These are phyloP conservation scores for Talaromyces sp. DNA, from an alignment of 2,329 filamentous ascomycete genomes.

Conservation along the genomic window DNA sequence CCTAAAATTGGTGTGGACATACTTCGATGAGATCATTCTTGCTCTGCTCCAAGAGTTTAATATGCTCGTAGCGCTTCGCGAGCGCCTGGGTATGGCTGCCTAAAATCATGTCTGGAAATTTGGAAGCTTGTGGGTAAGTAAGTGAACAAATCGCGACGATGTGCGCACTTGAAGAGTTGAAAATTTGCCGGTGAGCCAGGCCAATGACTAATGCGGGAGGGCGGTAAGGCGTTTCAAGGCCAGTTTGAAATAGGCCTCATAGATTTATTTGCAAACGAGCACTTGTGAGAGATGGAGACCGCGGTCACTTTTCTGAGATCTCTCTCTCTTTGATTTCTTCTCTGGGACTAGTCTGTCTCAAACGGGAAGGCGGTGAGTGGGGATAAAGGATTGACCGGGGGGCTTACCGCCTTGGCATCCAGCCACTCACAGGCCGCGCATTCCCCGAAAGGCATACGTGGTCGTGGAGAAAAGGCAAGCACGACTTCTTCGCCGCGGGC, in stretches of 20 bases:
- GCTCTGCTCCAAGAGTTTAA: constrained; percentile 40
- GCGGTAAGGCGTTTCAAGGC: not conserved
- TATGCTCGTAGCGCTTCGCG: constrained; percentile 40
- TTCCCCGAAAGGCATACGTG: constrained; percentile 19
- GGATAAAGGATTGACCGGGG: constrained; percentile 2
- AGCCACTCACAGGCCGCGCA: constrained; percentile 2
- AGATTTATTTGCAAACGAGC: not conserved
- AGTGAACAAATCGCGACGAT: not conserved
- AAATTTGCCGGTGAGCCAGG: not conserved
- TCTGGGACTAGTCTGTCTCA: constrained; percentile 8
- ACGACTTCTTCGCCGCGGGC: not conserved
- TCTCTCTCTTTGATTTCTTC: constrained; percentile 9
- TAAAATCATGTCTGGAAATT: constrained; percentile 13
- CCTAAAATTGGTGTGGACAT: constrained; percentile 8
- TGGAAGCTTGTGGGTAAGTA: constrained; percentile 1
- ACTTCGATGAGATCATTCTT: constrained; percentile 48
- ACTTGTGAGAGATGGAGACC: not conserved
- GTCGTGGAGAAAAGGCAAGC: constrained; percentile 23
- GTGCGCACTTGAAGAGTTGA: not conserved
- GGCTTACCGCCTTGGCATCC: not conserved
- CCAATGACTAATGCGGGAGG: not conserved
- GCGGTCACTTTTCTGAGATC: constrained; percentile 1
- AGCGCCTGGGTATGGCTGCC: constrained; percentile 30
- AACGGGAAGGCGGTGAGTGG: constrained; percentile 7
- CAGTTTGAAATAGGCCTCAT: not conserved